Percentiles rank a stretch among this genome's conserved stretches.
Evolutionary conservation across 371 early-diverging fungal genomes (phyloP).

Genomic region (Basidiobolus meristosporus): DNA sequence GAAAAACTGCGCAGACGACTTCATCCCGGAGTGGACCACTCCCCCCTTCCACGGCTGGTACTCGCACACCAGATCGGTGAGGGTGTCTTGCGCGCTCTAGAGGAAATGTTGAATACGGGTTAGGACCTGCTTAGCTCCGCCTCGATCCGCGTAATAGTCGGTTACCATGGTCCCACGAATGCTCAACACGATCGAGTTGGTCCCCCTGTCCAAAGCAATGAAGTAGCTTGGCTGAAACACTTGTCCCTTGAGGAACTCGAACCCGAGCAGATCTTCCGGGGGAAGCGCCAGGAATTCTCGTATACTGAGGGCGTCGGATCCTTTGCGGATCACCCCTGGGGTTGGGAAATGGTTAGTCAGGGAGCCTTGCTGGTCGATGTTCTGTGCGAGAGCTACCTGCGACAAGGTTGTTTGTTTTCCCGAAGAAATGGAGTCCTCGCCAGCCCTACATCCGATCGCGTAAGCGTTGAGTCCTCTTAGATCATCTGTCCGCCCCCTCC

Average conservation of each 20-base stretch:
- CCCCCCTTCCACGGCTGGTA: conserved; percentile 77
- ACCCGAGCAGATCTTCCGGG: conserved; percentile 50
- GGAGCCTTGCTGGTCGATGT: too few relatives aligned
- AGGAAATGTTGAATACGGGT: background rate
- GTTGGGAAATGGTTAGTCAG: too few relatives aligned
- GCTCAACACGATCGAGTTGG: conserved; percentile 47
- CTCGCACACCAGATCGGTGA: conserved; percentile 75
- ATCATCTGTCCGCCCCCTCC: background rate
- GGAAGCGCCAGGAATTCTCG: conserved; percentile 42
- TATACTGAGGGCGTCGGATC: conserved; percentile 51
- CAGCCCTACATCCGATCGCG: conserved; percentile 42
- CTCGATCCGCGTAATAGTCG: background rate
- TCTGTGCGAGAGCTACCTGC: too few relatives aligned
- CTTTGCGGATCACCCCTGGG: conserved; percentile 32
- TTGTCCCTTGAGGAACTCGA: conserved; percentile 44
- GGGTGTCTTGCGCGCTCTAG: conserved; percentile 56
- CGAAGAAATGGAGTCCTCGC: conserved; percentile 64
- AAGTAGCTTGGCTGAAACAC: conserved; percentile 69
- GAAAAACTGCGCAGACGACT: conserved; percentile 61
- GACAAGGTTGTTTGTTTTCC: conserved; percentile 42
- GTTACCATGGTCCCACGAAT: conserved; percentile 72
- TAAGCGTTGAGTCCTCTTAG: background rate
- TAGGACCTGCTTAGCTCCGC: too few relatives aligned
- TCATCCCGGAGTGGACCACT: conserved; percentile 65
- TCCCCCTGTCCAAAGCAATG: conserved; percentile 44